Evolutionary conservation across 192 early-diverging fungal genomes (phyloP), one percentile per base, ranked within the genome.

Genomic region (Linnemannia elongata): DNA sequence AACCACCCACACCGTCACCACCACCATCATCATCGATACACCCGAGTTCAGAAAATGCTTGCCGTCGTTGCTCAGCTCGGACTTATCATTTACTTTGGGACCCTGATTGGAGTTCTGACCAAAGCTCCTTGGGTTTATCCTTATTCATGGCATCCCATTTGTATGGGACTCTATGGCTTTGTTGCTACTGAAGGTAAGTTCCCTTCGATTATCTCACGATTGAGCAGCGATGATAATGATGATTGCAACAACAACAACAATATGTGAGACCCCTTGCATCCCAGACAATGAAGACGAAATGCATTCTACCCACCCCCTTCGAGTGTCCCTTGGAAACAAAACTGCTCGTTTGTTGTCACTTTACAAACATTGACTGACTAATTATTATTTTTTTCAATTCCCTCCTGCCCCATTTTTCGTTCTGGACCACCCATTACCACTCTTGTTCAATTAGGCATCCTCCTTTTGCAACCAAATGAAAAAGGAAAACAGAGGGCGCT

Each of bases 101-200:
- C 76, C 1, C 41, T 87, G 76, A 57, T 36, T 18, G 63, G 38
- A 18, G 85, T 74, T 57, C 45, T 75, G 6, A 35, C 60, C 39
- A 87, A 87, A 49, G 85, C 85, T 18, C 79, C 79, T 4, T 87
- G 85, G 85, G 85, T 75, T 12, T 81, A 81, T 33, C 85, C 85
- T 2, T 87, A 81, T 42, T 81, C 85, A 35, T 87, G 85, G 85
- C 85, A 87, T 30, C 85, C 85, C 12, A 87, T 87, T 39, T 78
- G 57, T 33, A 87, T 87, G 85, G 85, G 85, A 20, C 75, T 87
- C 52, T 87, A 87, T 33, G 85, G 85, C 1, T 87, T 87, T 71
- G 63, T 87, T 27, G 69, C 85, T 17, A 87, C 85, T 9, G 79
- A 87, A 81, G 85, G 85, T 87, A 30, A 33, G 60, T 66, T 66